Base-by-base conservation (phyloP, 768 basidiomycete genomes). In the Trametes punicea region DNA sequence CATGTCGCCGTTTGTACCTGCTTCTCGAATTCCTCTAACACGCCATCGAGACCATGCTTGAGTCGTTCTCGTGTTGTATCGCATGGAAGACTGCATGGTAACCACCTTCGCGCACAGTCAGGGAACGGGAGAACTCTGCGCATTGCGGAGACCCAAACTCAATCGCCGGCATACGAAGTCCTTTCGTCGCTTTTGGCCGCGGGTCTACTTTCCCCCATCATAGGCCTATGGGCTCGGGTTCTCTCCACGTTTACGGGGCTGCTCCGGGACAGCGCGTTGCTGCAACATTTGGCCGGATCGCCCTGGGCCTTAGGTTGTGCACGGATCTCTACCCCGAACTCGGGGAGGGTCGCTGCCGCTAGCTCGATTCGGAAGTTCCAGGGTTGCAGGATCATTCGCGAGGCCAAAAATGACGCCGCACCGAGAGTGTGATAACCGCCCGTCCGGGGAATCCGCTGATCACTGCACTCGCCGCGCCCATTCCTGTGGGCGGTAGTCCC, bases 341-440 rank as follows among this genome's bases (percentile, higher is more conserved):
- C 52, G 34, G 44, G 23, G 11, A 23, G 25, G 51, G 51, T 34
- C 31, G 33, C 18, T 39, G 8, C 27, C 26, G 10, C 34, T 38
- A 25, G 15, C 52, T 46, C 23, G 20, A 26, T 51, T 30, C 44
- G 56, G 57, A 27, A 53, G 38, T 38, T 38, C 51, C 56, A 51
- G 50, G 42, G 21, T 40, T 46, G 30, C 39, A 38, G 50, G 50
- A 41, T 46, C 36, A 46, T 50, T 34, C n/a, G 38, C 29, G 45
- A 51, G 34, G 29, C 10, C 50, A 46, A 44, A 38, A 18, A 50
- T 47, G 34, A 49, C 51, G 41, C 51, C 41, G 26, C 46, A 33
- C 46, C 15, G 20, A 53, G 29, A 16, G 36, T 38, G 25, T 13
- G 30, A 42, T 46, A 27, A 42, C 18, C 33, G 30, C 11, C 47